Evolutionary conservation across 2,329 filamentous ascomycete species (phyloP).

Genomic region (Beauveria scarabaeidicola): DNA sequence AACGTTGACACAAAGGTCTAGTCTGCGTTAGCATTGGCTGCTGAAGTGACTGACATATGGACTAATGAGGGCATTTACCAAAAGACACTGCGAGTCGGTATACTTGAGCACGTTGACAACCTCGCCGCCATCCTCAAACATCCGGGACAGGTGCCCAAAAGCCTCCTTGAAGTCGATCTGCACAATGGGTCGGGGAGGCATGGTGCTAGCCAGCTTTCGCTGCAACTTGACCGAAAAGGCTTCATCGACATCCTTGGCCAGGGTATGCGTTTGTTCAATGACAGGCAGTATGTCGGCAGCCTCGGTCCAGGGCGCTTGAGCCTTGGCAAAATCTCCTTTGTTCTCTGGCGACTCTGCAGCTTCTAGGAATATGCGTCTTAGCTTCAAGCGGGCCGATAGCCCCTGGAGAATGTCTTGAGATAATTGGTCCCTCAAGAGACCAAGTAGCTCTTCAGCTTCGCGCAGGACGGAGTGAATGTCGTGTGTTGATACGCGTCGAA

Average conservation of each 20-base stretch:
- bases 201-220: slow-evolving; percentile 82
- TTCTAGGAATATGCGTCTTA: slow-evolving; percentile 56
- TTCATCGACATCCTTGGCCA: slow-evolving; percentile 60
- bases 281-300: slow-evolving; percentile 41
- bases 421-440: slow-evolving; percentile 30
- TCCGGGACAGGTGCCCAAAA: slow-evolving; percentile 55
- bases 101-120: slow-evolving; percentile 60
- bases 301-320: slow-evolving; percentile 43
- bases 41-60: too few relatives aligned
- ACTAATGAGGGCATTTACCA: slow-evolving; percentile 40
- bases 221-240: slow-evolving; percentile 88
- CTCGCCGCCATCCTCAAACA: slow-evolving; percentile 66
- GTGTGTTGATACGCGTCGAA: slow-evolving; percentile 52
- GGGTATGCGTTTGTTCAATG: slow-evolving; percentile 50
- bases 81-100: slow-evolving; percentile 57
- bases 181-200: slow-evolving; percentile 86
- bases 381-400: slow-evolving; percentile 54
- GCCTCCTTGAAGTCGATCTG: slow-evolving; percentile 66
- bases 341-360: slow-evolving; percentile 42
- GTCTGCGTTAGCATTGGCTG: background rate
- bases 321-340: slow-evolving; percentile 36
- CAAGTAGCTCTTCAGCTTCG: slow-evolving; percentile 45
- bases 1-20: slow-evolving; percentile 68
- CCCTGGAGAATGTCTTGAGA: slow-evolving; percentile 40
- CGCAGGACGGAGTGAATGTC: slow-evolving; percentile 48